These are phyloP conservation scores for Scheffersomyces parashehatae DNA, from an alignment of 1,139 yeast species.

Conservation along the genomic window DNA sequence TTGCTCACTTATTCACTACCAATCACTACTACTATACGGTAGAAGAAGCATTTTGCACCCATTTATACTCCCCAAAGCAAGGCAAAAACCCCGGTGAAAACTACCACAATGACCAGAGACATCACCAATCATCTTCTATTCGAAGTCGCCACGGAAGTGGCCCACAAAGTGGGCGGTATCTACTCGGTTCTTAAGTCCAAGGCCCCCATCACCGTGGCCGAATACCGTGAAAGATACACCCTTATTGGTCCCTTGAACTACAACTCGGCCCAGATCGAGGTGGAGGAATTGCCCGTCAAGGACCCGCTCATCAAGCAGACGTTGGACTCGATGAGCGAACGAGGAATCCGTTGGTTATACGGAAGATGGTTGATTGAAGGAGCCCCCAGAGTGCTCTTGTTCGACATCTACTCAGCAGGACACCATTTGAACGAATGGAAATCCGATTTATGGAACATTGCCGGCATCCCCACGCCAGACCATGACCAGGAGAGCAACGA, in stretches of 20 bases:
- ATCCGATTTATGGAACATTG: constrained; percentile 84
- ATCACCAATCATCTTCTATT: constrained; percentile 81
- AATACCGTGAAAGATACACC: constrained; percentile 84
- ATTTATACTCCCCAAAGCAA: too few species aligned
- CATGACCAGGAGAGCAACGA: constrained; percentile 88
- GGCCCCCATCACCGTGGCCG: constrained; percentile 95
- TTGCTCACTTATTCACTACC: too few species aligned
- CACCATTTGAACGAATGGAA: constrained; percentile 87
- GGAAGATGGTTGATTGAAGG: constrained; percentile 99
- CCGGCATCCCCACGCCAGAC: constrained; percentile 92
- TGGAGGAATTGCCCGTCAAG: constrained; percentile 78
- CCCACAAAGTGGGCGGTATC: constrained; percentile 96
- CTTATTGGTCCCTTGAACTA: constrained; percentile 85
- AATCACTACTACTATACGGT: too few species aligned
- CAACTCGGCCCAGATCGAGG: constrained; percentile 86
- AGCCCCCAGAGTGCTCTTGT: constrained; percentile 88
- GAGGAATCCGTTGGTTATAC: constrained; percentile 83
- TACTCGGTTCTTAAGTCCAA: constrained; percentile 95
- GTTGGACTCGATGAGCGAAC: constrained; percentile 68
- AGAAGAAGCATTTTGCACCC: too few species aligned
- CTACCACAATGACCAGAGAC: constrained; percentile 60
- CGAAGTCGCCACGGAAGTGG: constrained; percentile 97
- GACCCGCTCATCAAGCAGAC: constrained; percentile 63
- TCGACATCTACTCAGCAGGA: constrained; percentile 78
- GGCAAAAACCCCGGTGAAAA: background rate